A percentile compares a stretch with the other conserved stretches of the same genome.
phyloP scores from a whole-genome alignment of 257 asterid genomes.

The Paulownia fortunei region DNA sequence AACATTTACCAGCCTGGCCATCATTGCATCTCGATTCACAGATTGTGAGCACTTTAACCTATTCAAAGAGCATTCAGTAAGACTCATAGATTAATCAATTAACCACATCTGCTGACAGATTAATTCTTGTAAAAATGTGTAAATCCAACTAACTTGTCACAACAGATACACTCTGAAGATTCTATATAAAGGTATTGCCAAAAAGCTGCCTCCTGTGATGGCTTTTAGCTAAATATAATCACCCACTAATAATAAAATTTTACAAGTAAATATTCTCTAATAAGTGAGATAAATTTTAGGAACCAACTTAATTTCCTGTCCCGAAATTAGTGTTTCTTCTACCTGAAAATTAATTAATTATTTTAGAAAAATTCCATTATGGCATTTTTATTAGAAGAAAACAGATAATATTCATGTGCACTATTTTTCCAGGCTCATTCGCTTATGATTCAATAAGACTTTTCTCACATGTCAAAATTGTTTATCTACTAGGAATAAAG shows the following conservation, averaged over 20 bases:
- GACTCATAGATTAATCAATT: constrained; percentile 8
- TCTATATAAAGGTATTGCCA: neutral
- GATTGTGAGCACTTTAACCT: constrained; percentile 89
- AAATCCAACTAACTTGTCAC: neutral
- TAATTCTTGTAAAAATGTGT: neutral
- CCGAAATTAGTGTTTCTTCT: neutral
- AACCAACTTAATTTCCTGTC: neutral
- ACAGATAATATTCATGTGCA: neutral
- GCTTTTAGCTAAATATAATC: neutral
- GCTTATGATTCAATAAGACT: neutral
- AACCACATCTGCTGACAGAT: neutral
- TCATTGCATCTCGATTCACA: constrained; percentile 71
- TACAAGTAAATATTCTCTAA: neutral
- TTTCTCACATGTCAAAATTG: neutral
- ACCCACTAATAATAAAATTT: neutral
- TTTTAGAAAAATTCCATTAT: neutral
- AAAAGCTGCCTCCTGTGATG: neutral
- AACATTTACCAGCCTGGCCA: constrained; percentile 54
- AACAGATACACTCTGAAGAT: neutral
- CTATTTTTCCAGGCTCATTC: neutral
- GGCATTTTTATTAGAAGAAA: neutral
- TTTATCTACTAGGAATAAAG: no score
- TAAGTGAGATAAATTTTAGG: neutral
- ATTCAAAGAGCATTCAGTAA: constrained; percentile 36
- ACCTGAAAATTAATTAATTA: neutral